Evolutionary conservation across 2,329 filamentous ascomycete species (phyloP), one percentile per base, ranked within the genome.

Genomic region (Pseudogymnoascus sp.): DNA sequence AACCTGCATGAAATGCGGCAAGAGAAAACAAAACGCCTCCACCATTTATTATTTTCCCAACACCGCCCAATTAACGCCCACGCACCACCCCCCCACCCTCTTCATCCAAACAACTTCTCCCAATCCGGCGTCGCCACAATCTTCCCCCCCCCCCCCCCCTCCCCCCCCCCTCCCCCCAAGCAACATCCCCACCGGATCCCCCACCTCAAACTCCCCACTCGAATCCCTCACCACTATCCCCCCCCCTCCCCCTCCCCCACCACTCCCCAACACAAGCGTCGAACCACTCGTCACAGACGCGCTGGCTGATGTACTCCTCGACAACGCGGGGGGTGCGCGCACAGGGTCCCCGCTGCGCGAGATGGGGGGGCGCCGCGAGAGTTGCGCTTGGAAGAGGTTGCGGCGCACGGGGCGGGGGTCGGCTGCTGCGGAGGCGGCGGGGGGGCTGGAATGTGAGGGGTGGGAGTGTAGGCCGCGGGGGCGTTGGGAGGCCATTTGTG

Each of bases 201-300:
- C 78, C n/a, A 87, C 74, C 71, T 85, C 80, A 63, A 86, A 80
- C 67, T 87, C 84, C 59, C 85, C 85, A 69, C 86, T 33, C 31
- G 31, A 8, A 11, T 81, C 72, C 87, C 82, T 66, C 85, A 87
- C 80, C 7, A 88, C 82, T 64, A 88, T 87, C 67, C 86, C 84
- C 0, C 21, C 47, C 10, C 23, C 47, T n/a, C 23, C 23, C 4
- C 28, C 47, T 6, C 47, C 47, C 10, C 31, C 47, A 7, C 23
- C 47, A 38, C n/a, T 38, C 21, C 47, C 23, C 21, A 28, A 56
- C 8, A 25, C 28, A 21, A 56, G 14, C 21, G 28, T 56, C 47
- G 47, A 33, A 4, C 28, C 47, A 3, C 28, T 33, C 47, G 12
- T 18, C 28, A 33, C 47, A 7, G 47, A 33, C 21, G 23, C n/a